A percentile compares a stretch with the other conserved stretches of the same genome.
Conservation (phyloP, 2,329 filamentous ascomycete genomes). For the Xylariaceae sp. region DNA sequence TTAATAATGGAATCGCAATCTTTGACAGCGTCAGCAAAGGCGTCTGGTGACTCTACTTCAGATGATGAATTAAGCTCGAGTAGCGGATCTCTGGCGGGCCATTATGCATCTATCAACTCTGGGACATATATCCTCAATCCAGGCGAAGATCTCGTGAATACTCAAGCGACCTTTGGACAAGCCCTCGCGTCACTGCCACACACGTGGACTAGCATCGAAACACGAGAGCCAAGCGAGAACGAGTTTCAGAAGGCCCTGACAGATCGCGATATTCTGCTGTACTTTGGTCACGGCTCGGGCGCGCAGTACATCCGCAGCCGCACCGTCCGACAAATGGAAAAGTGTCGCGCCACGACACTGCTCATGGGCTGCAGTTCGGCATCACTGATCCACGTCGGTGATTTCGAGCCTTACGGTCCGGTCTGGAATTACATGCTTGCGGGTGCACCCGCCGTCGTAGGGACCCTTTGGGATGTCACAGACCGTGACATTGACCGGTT, state of each 20-base stretch:
- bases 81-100: constrained; percentile 39
- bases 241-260: constrained; percentile 70
- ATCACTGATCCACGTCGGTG: constrained; percentile 72
- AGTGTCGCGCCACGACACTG: constrained; percentile 72
- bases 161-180: constrained; percentile 69
- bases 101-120: constrained; percentile 50
- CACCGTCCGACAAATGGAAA: constrained; percentile 72
- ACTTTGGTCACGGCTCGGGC: constrained; percentile 94
- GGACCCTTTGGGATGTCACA: constrained; percentile 96
- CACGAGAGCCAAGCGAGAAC: constrained; percentile 66
- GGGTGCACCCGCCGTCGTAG: constrained; percentile 79
- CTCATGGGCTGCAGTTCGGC: constrained; percentile 95
- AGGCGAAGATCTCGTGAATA: constrained; percentile 74
- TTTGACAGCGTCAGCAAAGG: neutral
- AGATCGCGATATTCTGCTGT: constrained; percentile 70
- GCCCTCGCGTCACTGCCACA: constrained; percentile 62
- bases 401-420: constrained; percentile 87
- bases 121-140: constrained; percentile 89
- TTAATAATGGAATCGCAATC: constrained; percentile 57
- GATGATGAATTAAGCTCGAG: constrained; percentile 6
- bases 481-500: constrained; percentile 97
- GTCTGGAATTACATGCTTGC: constrained; percentile 90
- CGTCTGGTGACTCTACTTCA: constrained; percentile 18
- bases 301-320: constrained; percentile 89
- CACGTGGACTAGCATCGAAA: constrained; percentile 67